Evolutionary conservation across 306 rosid genomes (phyloP), one percentile per base, ranked within the genome.

Genomic region (Gillenia trifoliata): DNA sequence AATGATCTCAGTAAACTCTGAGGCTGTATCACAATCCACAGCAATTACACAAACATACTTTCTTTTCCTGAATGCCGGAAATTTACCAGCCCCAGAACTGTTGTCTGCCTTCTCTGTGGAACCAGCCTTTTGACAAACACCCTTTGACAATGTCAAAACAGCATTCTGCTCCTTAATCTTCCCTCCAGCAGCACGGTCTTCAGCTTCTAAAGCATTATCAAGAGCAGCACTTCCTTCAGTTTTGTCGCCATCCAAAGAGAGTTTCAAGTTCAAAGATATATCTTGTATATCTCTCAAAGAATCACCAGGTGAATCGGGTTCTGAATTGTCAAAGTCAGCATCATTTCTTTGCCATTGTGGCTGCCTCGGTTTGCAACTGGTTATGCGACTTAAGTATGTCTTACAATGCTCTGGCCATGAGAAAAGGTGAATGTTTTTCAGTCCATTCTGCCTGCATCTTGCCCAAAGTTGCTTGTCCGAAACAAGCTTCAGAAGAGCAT

Each of bases 401-500:
- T 81, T 86, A 31, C 88, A 86, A 75, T 86, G 90, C 85, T 81
- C 86, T 0, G 86, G 87, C 90, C 90, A 86, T 61, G 90, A 86
- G 56, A 83, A 86, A 47, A 86, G 88, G 77, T 83, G 88, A 70
- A 86, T 81, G 64, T 87, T 87, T 81, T 87, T 87, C 68, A 87
- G 78, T 33, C 91, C 91, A 71, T 81, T 85, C 76, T 85, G 87
- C 78, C 89, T 72, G 76, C 87, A 87, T 74, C 76, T 85, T 30
- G 86, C 82, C 91, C 91, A 87, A 73, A 87, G 86, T 22, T 87
- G 91, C 73, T 87, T 87, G 59, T 87, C 87, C 11, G 87, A 81
- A 85, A 87, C 91, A 78, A 87, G 89, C 75, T 87, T 87, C 68
- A 85, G 82, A 70, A 87, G 91, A 75, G 91, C 89, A 85, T 85